Conservation (phyloP, 2,329 filamentous ascomycete genomes). For the Thermoascus crustaceus region DNA sequence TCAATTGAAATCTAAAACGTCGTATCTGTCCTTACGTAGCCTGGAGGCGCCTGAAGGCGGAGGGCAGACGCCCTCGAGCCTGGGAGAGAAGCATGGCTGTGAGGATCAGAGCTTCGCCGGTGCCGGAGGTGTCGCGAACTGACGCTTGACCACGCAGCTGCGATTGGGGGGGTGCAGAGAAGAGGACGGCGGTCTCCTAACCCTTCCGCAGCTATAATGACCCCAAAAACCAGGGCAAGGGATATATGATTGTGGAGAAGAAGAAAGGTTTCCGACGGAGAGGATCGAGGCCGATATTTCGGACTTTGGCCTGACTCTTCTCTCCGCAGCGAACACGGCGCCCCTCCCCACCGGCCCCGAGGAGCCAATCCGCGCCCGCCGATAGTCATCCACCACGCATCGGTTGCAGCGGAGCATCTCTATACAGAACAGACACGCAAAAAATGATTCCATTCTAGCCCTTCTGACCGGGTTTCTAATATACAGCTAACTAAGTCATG, state of each 20-base stretch:
- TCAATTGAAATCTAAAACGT: slow-evolving; percentile 1
- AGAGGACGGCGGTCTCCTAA: neutral
- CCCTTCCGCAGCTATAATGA: neutral
- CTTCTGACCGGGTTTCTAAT: no score
- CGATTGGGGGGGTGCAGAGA: neutral
- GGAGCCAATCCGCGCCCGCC: slow-evolving; percentile 2
- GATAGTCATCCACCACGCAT: neutral
- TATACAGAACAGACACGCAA: no score
- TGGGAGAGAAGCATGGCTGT: slow-evolving; percentile 21
- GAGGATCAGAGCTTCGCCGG: neutral
- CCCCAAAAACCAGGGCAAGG: neutral
- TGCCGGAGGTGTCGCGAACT: neutral
- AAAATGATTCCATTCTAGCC: no score
- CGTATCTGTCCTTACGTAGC: slow-evolving; percentile 11
- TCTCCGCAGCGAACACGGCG: slow-evolving; percentile 5
- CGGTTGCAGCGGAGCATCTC: no score
- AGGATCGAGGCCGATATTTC: no score
- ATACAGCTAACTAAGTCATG: no score
- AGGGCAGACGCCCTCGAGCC: slow-evolving; percentile 22
- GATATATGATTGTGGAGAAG: neutral
- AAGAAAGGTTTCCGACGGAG: neutral
- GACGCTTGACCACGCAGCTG: slow-evolving; percentile 3
- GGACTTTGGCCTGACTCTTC: neutral
- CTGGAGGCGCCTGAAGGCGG: slow-evolving; percentile 17
- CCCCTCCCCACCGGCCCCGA: neutral